Percentiles rank a stretch among this genome's conserved stretches.
These are phyloP conservation scores for Gyromitra esculenta DNA, from an alignment of 2,329 filamentous ascomycete genomes.

Conservation along the genomic window DNA sequence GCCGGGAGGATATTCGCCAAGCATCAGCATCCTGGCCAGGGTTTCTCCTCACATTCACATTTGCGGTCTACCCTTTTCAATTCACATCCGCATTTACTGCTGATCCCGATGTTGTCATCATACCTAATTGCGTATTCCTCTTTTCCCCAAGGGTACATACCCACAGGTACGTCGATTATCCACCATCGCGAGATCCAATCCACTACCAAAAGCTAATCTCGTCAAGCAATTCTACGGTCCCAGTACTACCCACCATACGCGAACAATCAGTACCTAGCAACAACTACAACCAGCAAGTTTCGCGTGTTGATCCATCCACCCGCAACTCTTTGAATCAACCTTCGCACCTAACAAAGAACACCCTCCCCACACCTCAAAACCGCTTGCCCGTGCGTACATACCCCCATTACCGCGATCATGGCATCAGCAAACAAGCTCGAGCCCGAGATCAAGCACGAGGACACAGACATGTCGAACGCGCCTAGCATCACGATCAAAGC, in stretches of 20 bases:
- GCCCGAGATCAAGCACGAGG: conserved; percentile 38
- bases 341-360: neutral
- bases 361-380: neutral
- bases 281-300: neutral
- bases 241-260: neutral
- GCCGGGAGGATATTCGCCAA: conserved; percentile 19
- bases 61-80: neutral
- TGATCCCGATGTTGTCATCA: no score
- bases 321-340: neutral
- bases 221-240: neutral
- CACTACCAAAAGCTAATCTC: neutral
- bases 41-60: conserved; percentile 1
- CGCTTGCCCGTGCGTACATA: neutral
- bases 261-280: neutral
- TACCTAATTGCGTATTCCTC: no score
- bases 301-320: neutral
- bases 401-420: conserved; percentile 1
- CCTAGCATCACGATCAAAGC: conserved; percentile 34
- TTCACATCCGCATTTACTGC: no score
- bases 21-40: conserved; percentile 2
- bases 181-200: neutral
- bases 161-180: no score
- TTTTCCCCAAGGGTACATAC: no score
- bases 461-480: conserved; percentile 31
- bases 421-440: conserved; percentile 37